These are phyloP conservation scores for Blastobotrys serpentis DNA, from an alignment of 1,139 yeast species.

Conservation along the genomic window DNA sequence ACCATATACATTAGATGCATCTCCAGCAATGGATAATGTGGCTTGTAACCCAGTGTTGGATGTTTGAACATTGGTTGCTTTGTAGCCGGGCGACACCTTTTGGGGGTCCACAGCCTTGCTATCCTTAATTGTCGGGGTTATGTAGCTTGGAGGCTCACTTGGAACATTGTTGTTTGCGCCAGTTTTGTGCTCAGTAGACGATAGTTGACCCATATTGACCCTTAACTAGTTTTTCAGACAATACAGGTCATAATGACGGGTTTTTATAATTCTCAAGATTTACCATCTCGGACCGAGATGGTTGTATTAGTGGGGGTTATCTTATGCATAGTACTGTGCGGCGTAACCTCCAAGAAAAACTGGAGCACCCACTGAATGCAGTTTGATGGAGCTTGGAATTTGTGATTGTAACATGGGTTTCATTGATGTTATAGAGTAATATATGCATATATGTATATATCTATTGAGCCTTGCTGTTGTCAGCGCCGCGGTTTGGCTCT, in stretches of 20 bases:
- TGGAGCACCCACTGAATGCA: too few relatives aligned
- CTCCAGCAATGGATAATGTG: constrained; percentile 29
- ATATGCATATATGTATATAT: too few relatives aligned
- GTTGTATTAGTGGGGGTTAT: too few relatives aligned
- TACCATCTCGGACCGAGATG: constrained; percentile 1
- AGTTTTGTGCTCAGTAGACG: not conserved
- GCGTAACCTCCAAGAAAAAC: too few relatives aligned
- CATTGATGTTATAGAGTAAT: too few relatives aligned
- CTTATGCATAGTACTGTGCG: too few relatives aligned
- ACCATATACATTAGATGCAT: constrained; percentile 38
- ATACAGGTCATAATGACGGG: too few relatives aligned
- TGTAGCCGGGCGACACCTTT: constrained; percentile 35
- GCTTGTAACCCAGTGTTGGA: constrained; percentile 35
- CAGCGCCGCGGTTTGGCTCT: constrained; percentile 12
- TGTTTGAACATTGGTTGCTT: not conserved
- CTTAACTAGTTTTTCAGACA: too few relatives aligned
- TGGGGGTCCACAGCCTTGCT: constrained; percentile 38
- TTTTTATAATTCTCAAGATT: not conserved
- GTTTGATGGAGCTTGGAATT: too few relatives aligned
- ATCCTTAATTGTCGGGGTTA: constrained; percentile 34
- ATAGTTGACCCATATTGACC: not conserved
- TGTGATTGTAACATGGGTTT: too few relatives aligned
- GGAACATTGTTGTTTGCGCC: not conserved
- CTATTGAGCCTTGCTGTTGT: constrained; percentile 10
- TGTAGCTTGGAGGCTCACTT: not conserved